A percentile compares a stretch with the other conserved stretches of the same genome.
Evolutionary conservation across 495 filamentous ascomycete genomes (phyloP).

Genomic region (Lasiosphaeria ovina): DNA sequence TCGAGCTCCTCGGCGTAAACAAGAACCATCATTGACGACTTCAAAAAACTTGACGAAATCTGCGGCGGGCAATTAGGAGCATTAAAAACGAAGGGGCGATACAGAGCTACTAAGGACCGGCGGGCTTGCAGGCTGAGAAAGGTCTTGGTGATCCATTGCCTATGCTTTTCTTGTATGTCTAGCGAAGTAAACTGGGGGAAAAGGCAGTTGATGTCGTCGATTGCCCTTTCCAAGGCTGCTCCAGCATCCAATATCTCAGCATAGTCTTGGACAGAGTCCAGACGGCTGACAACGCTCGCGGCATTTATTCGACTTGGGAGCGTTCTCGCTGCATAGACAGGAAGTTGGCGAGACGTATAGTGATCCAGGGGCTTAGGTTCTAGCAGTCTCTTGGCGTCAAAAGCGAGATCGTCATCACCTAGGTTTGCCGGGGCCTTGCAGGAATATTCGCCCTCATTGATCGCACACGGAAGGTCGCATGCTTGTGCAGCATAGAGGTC

Average conservation of each 20-base stretch:
- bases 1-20: conserved; percentile 38
- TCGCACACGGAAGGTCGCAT: conserved; percentile 37
- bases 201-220: conserved; percentile 38
- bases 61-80: conserved; percentile 31
- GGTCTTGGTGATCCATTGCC: conserved; percentile 32
- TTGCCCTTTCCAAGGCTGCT: conserved; percentile 34
- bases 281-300: conserved; percentile 33
- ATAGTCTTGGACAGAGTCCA: conserved; percentile 35
- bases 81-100: conserved; percentile 41
- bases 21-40: conserved; percentile 38
- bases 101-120: conserved; percentile 35
- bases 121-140: conserved; percentile 38
- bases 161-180: conserved; percentile 24
- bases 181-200: conserved; percentile 26
- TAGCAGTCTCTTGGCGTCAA: conserved; percentile 29
- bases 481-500: conserved; percentile 38
- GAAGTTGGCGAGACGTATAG: conserved; percentile 31
- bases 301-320: conserved; percentile 32
- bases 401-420: conserved; percentile 29
- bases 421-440: conserved; percentile 37
- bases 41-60: conserved; percentile 35
- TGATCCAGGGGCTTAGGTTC: conserved; percentile 36
- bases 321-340: conserved; percentile 36
- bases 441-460: conserved; percentile 37
- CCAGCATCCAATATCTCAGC: conserved; percentile 35